phyloP scores from a whole-genome alignment of 805 yeast genomes.

The Starmerella geochares region DNA sequence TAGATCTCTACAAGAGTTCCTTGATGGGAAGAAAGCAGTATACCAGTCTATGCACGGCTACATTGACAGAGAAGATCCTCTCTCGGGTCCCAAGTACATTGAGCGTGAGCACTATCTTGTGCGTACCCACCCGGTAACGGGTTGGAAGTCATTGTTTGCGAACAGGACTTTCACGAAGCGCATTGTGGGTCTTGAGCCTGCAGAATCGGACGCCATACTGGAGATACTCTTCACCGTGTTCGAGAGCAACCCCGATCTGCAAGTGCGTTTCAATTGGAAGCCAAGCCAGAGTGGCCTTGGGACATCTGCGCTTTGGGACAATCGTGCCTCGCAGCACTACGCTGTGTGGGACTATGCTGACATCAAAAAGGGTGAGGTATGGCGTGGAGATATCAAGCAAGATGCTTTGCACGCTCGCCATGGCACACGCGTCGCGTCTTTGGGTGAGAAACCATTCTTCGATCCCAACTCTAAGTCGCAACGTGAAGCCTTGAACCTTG shows the following conservation, averaged over 20 bases:
- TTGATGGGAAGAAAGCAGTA: constrained; percentile 49
- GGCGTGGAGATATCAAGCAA: constrained; percentile 2
- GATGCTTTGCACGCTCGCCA: constrained; percentile 28
- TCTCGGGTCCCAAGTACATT: constrained; percentile 26
- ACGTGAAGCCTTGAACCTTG: constrained; percentile 18
- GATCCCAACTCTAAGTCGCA: constrained; percentile 33
- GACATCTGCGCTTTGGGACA: constrained; percentile 43
- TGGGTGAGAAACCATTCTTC: constrained; percentile 46
- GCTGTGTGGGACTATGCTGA: constrained; percentile 39
- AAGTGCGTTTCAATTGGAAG: constrained; percentile 43
- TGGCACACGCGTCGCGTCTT: constrained; percentile 44
- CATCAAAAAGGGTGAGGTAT: constrained; percentile 29
- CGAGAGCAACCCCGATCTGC: constrained; percentile 31
- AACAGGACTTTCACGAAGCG: constrained; percentile 52
- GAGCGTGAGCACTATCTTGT: constrained; percentile 51
- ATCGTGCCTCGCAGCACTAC: constrained; percentile 42
- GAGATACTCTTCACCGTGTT: constrained; percentile 40
- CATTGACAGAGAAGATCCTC: constrained; percentile 34
- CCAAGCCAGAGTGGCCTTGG: constrained; percentile 32
- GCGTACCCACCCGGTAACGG: constrained; percentile 56
- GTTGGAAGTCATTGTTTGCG: constrained; percentile 47
- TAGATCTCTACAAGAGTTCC: constrained; percentile 38
- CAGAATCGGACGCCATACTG: constrained; percentile 56
- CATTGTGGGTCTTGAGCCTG: constrained; percentile 61
- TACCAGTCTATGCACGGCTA: constrained; percentile 39